A percentile compares a stretch with the other conserved stretches of the same genome.
These are phyloP conservation scores for Phaffia tasmanica DNA, from an alignment of 768 basidiomycete genomes.

Conservation along the genomic window DNA sequence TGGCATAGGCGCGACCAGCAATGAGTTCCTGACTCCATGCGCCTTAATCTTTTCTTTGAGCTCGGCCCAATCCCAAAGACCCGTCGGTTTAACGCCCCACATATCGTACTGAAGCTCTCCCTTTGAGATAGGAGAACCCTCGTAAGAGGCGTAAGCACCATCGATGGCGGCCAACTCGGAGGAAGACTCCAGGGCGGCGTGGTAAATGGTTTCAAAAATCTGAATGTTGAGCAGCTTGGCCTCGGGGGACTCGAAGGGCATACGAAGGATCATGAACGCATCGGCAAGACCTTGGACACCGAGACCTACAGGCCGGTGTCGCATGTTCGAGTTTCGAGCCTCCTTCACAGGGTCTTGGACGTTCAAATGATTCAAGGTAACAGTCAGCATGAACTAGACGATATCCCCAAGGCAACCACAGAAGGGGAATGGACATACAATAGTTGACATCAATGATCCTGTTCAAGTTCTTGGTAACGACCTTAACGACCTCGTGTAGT, in stretches of 20 bases:
- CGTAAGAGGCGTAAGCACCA: slow-evolving; percentile 78
- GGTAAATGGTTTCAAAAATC: slow-evolving; percentile 99
- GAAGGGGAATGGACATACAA: slow-evolving; percentile 8
- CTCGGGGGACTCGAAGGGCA: slow-evolving; percentile 84
- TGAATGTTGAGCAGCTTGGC: slow-evolving; percentile 82
- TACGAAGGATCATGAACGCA: slow-evolving; percentile 89
- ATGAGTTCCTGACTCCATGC: slow-evolving; percentile 76
- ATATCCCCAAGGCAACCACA: neutral
- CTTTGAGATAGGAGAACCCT: slow-evolving; percentile 76
- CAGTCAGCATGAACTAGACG: neutral
- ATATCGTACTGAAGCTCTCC: slow-evolving; percentile 89
- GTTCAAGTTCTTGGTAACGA: slow-evolving; percentile 86
- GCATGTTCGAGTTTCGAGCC: slow-evolving; percentile 85
- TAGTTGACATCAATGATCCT: slow-evolving; percentile 61
- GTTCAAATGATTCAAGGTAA: slow-evolving; percentile 45
- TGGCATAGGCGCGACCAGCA: slow-evolving; percentile 93
- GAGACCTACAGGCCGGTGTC: slow-evolving; percentile 92
- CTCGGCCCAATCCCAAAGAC: slow-evolving; percentile 84
- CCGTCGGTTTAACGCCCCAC: slow-evolving; percentile 81
- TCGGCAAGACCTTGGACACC: slow-evolving; percentile 98
- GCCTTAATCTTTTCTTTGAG: slow-evolving; percentile 76
- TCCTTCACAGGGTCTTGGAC: slow-evolving; percentile 81
- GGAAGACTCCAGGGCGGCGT: slow-evolving; percentile 82
- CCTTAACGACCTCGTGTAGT: slow-evolving; percentile 85
- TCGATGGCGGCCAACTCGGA: slow-evolving; percentile 68